These are phyloP conservation scores for Melaleuca alternifolia DNA, from an alignment of 345 rosid genomes.

Conservation along the genomic window DNA sequence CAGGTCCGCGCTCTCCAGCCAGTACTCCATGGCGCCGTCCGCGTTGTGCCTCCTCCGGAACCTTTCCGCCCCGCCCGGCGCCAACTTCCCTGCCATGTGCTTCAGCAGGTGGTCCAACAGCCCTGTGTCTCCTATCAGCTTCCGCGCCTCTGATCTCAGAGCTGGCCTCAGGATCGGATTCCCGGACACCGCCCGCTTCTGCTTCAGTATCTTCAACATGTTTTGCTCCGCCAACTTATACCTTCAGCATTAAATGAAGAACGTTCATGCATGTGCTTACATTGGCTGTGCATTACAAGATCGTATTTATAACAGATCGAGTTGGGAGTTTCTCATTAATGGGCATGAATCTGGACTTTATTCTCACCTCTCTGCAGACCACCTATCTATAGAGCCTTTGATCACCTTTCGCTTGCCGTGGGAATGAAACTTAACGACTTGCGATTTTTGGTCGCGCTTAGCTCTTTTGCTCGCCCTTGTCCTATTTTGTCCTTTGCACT, in stretches of 20 bases:
- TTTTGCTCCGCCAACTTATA: conserved; percentile 76
- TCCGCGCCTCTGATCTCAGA: conserved; percentile 70
- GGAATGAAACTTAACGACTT: conserved; percentile 14
- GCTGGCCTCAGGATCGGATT: conserved; percentile 68
- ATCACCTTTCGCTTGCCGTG: conserved; percentile 20
- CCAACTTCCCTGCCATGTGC: conserved; percentile 94
- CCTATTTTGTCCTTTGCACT: conserved; percentile 12
- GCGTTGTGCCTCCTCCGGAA: conserved; percentile 87
- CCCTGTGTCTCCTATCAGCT: conserved; percentile 93
- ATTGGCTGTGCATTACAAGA: background rate
- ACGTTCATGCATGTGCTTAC: background rate
- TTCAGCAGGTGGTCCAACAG: conserved; percentile 85
- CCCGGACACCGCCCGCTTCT: conserved; percentile 56
- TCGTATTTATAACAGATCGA: background rate
- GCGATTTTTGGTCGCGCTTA: conserved; percentile 12
- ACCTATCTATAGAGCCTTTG: conserved; percentile 45
- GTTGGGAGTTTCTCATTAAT: background rate
- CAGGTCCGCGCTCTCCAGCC: conserved; percentile 79
- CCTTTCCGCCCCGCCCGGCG: conserved; percentile 81
- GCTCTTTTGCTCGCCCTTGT: conserved; percentile 16
- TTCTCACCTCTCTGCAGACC: conserved; percentile 69
- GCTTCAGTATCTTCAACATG: conserved; percentile 82
- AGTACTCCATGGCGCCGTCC: conserved; percentile 95
- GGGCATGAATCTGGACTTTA: background rate
- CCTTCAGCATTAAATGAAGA: conserved; percentile 18